Evolutionary conservation across 352 stramenopile species (phyloP).

Genomic region (Phytophthora palmivora): DNA sequence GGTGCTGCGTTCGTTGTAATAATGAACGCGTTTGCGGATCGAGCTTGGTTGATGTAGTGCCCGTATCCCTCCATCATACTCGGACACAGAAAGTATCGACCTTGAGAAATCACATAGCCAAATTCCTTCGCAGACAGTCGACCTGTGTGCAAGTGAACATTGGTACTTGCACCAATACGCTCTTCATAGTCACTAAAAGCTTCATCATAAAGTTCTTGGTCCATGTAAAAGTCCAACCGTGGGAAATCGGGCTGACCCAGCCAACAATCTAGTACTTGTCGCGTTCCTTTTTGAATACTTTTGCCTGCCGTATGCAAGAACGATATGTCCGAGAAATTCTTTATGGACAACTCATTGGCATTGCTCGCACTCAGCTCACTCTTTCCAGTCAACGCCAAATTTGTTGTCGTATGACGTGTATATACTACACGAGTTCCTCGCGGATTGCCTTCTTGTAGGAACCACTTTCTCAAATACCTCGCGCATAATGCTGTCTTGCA

Average conservation of each 20-base stretch:
- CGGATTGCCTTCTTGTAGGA: constrained; percentile 62
- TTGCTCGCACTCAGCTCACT: background rate
- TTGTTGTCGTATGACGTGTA: constrained; percentile 65
- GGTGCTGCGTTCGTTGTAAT: constrained; percentile 53
- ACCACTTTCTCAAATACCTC: constrained; percentile 56
- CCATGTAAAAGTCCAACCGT: constrained; percentile 47
- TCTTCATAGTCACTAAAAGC: constrained; percentile 18
- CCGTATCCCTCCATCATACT: constrained; percentile 59
- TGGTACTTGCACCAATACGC: constrained; percentile 10
- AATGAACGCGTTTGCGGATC: constrained; percentile 47
- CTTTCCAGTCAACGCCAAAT: constrained; percentile 37
- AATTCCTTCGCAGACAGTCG: constrained; percentile 34
- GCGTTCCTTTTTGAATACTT: constrained; percentile 56
- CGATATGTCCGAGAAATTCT: constrained; percentile 49
- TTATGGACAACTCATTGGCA: constrained; percentile 5
- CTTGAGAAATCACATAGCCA: constrained; percentile 42
- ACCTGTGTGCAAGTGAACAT: constrained; percentile 15
- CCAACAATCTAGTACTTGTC: constrained; percentile 55
- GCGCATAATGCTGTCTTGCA: constrained; percentile 60
- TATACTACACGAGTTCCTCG: constrained; percentile 57
- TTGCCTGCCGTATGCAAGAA: constrained; percentile 54
- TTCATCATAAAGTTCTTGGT: constrained; percentile 39
- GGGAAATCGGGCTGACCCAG: constrained; percentile 42
- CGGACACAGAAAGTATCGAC: constrained; percentile 52
- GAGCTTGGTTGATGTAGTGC: constrained; percentile 70